These are phyloP conservation scores for Xylaria palmicola DNA, from an alignment of 495 filamentous ascomycete genomes.

Conservation along the genomic window DNA sequence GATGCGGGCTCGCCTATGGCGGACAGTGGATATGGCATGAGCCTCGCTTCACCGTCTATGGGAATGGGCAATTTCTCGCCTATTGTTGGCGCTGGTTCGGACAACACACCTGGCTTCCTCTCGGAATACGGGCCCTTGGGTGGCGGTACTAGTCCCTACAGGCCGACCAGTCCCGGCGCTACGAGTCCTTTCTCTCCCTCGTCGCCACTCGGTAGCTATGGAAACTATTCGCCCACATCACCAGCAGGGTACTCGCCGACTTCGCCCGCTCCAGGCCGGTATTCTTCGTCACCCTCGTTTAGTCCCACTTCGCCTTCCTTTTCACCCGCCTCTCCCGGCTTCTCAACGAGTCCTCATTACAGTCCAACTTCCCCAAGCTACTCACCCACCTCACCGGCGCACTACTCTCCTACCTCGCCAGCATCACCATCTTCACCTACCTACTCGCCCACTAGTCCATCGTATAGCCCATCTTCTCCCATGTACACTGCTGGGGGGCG, in stretches of 20 bases:
- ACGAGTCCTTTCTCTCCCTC: conserved; percentile 80
- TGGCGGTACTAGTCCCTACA: conserved; percentile 68
- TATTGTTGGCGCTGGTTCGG: conserved; percentile 72
- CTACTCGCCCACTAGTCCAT: conserved; percentile 59
- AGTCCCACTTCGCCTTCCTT: conserved; percentile 77
- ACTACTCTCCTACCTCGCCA: conserved; percentile 56
- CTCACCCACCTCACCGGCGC: conserved; percentile 56
- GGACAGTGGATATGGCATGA: conserved; percentile 60
- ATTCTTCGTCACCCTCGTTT: conserved; percentile 69
- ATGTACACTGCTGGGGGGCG: conserved; percentile 50
- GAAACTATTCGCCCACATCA: conserved; percentile 73
- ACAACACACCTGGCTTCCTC: conserved; percentile 71
- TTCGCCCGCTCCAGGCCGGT: conserved; percentile 66
- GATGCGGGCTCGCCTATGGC: conserved; percentile 86
- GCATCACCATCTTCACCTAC: no score
- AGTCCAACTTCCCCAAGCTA: conserved; percentile 81
- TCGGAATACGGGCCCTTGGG: conserved; percentile 50
- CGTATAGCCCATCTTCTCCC: conserved; percentile 63
- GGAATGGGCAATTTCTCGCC: conserved; percentile 91
- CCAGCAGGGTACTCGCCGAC: conserved; percentile 70
- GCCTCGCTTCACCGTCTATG: conserved; percentile 61
- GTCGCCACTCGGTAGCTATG: conserved; percentile 65
- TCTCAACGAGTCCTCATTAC: conserved; percentile 63
- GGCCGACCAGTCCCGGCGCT: conserved; percentile 66
- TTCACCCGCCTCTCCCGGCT: conserved; percentile 73